phyloP scores from a whole-genome alignment of 352 stramenopile genomes.

The Blastocystis sp. region DNA sequence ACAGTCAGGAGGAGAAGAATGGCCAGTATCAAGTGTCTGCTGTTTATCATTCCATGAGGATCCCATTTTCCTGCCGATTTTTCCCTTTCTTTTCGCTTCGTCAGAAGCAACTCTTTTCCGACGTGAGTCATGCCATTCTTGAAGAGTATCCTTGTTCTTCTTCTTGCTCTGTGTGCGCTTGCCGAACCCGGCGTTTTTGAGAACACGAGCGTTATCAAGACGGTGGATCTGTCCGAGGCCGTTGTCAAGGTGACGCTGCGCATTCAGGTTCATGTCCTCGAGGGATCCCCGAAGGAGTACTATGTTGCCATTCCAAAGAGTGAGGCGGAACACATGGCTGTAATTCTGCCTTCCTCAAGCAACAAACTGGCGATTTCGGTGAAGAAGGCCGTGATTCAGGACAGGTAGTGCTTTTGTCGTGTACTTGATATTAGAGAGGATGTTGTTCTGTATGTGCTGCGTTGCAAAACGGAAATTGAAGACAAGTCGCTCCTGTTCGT shows the following conservation, averaged over 20 bases:
- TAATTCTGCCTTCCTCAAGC: not conserved
- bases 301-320: conserved; percentile 1
- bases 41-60: not conserved
- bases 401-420: not conserved
- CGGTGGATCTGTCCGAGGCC: conserved; percentile 15
- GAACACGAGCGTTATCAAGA: conserved; percentile 63
- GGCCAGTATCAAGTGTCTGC: not conserved
- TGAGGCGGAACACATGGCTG: conserved; percentile 19
- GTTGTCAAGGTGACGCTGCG: conserved; percentile 52
- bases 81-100: not conserved
- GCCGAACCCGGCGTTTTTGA: conserved; percentile 7
- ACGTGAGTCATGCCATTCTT: no score
- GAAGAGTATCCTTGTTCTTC: no score
- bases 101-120: not conserved
- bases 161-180: no score
- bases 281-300: not conserved
- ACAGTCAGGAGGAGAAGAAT: not conserved
- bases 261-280: not conserved
- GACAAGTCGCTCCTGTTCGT: conserved; percentile 21
- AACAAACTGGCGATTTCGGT: not conserved
- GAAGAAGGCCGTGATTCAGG: not conserved
- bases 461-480: not conserved
- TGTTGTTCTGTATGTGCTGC: conserved; percentile 7
- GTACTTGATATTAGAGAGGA: not conserved
- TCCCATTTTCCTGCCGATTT: not conserved